Evolutionary conservation across 2,329 filamentous ascomycete species (phyloP).

Genomic region (Bipolaris zeicola): DNA sequence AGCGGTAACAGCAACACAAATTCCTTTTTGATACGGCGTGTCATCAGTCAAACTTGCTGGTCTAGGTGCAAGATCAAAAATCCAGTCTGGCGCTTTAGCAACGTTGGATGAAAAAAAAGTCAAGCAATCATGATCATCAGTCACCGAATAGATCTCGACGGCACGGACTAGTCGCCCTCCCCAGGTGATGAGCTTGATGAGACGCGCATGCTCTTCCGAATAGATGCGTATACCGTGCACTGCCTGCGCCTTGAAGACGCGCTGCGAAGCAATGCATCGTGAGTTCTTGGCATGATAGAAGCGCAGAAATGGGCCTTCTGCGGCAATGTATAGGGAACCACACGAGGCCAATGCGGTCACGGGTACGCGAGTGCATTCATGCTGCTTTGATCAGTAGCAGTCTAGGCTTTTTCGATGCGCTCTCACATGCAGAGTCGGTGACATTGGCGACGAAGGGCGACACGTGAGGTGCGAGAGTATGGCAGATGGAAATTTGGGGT

Average conservation of each 20-base stretch:
- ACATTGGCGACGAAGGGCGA: constrained; percentile 39
- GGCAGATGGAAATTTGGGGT: constrained; percentile 36
- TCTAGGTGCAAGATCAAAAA: constrained; percentile 39
- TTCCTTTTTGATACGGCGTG: constrained; percentile 6
- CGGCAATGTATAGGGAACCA: constrained; percentile 47
- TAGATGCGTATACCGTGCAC: constrained; percentile 73
- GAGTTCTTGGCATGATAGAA: constrained; percentile 43
- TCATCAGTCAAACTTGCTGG: constrained; percentile 18
- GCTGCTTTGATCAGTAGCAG: constrained; percentile 32
- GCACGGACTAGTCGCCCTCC: constrained; percentile 56
- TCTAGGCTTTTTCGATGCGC: not conserved
- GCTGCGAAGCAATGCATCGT: constrained; percentile 41
- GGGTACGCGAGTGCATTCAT: constrained; percentile 50
- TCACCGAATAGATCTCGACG: constrained; percentile 27
- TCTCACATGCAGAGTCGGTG: constrained; percentile 42
- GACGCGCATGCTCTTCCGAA: constrained; percentile 23
- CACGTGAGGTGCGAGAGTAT: constrained; percentile 25
- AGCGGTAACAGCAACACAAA: constrained; percentile 67
- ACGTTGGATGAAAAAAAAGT: constrained; percentile 26
- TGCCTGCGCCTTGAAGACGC: constrained; percentile 69
- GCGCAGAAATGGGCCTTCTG: constrained; percentile 51
- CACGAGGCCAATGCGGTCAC: constrained; percentile 54
- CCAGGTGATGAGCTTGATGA: constrained; percentile 44
- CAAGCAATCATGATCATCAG: constrained; percentile 24
- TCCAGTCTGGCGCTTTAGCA: constrained; percentile 44